Evolutionary conservation across 805 yeast species (phyloP).

Genomic region (Schwanniomyces occidentalis): DNA sequence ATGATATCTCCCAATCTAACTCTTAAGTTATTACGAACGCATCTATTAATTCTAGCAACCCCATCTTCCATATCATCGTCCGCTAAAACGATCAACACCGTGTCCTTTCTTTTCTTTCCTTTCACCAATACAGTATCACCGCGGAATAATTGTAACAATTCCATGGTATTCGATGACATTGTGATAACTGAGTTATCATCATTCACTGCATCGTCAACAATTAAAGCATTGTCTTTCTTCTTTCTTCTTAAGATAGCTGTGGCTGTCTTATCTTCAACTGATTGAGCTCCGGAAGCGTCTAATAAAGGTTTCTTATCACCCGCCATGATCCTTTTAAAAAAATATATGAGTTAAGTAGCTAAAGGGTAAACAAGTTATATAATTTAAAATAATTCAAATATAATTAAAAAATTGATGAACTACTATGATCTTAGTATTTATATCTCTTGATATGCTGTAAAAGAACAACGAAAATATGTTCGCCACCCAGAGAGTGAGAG

Average conservation of each 20-base stretch:
- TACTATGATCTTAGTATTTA: too few relatives aligned
- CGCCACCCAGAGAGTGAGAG: conserved; percentile 10
- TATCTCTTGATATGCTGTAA: too few relatives aligned
- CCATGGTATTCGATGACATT: conserved; percentile 94
- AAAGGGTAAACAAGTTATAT: too few relatives aligned
- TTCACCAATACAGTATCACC: conserved; percentile 97
- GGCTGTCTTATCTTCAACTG: conserved; percentile 73
- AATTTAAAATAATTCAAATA: too few relatives aligned
- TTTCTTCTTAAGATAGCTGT: conserved; percentile 96
- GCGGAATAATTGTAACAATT: conserved; percentile 87
- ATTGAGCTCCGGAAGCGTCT: conserved; percentile 66
- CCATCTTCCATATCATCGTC: conserved; percentile 98
- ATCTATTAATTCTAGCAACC: conserved; percentile 89
- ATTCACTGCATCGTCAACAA: conserved; percentile 95
- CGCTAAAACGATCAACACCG: conserved; percentile 91
- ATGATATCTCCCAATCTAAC: conserved; percentile 93
- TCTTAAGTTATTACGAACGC: conserved; percentile 91
- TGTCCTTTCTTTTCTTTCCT: conserved; percentile 97
- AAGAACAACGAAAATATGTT: too few relatives aligned
- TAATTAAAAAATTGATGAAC: too few relatives aligned
- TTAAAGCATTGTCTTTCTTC: conserved; percentile 93
- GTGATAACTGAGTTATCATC: conserved; percentile 97
- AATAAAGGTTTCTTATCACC: conserved; percentile 39
- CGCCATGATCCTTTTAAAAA: conserved; percentile 9
- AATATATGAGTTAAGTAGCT: too few relatives aligned